Base-by-base conservation (phyloP, 768 basidiomycete genomes). In the Agrocybe pediades region DNA sequence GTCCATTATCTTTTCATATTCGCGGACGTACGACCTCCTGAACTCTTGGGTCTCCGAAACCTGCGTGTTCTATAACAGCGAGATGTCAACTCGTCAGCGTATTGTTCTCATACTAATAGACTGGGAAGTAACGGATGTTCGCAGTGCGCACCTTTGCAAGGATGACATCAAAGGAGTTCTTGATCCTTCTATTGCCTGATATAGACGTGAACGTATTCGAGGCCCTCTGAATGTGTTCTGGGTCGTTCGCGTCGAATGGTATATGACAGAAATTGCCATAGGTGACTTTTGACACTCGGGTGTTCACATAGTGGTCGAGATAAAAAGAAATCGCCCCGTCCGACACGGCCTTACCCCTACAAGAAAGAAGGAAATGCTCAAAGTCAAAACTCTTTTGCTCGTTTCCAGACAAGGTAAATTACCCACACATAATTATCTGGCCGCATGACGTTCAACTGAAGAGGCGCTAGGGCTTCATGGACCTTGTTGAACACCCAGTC, bases 361-460 rank as follows among this genome's bases (percentile, higher is more conserved):
- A 54, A n/a, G 44, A 49, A 43, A 23, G 8, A 41, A 53, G 4
- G 25, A 20, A 23, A 42, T 19, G 46, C 23, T n/a, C 17, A 20
- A n/a, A 25, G 41, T 36, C 23, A n/a, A n/a, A n/a, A n/a, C n/a
- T n/a, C n/a, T n/a, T 11, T 16, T 29, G 29, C 27, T 44, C 16
- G n/a, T 36, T 25, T 25, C 3, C 11, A 9, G 21, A 40, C 6
- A n/a, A 6, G 6, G 17, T 26, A 30, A 33, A 40, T 24, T n/a
- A 68, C 80, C 41, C 57, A 84, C 84, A 83, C 72, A 54, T 82
- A 78, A 29, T 73, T 77, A 51, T 84, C 81, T 0, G 83, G 84
- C 7, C 80, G 71, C 46, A 75, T 71, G 16, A 84, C 64, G 26
- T 64, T 69, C 41, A 82, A 60, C n/a, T 74, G 72, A 0, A 71